Conservation (phyloP, 192 early-diverging fungal genomes). For the Coemansia sp. region DNA sequence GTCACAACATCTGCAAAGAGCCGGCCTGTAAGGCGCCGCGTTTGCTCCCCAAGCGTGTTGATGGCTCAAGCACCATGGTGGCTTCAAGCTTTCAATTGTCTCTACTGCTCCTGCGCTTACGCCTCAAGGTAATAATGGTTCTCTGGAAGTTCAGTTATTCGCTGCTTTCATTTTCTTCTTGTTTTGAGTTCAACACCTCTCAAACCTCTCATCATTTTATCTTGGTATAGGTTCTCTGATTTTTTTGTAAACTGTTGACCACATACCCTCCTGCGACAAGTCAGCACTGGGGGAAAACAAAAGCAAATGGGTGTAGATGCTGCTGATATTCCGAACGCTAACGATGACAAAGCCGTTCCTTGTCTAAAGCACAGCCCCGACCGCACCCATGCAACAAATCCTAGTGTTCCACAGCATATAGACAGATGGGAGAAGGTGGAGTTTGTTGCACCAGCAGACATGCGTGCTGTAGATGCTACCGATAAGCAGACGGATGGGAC, state of each 20-base stretch:
- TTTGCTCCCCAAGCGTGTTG: no score
- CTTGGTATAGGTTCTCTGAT: no score
- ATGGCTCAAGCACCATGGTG: background rate
- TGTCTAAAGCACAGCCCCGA: background rate
- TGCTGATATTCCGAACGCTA: background rate
- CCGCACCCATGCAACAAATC: background rate
- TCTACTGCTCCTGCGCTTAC: background rate
- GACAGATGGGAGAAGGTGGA: conserved; percentile 13
- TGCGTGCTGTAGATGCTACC: conserved; percentile 46
- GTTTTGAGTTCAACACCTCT: no score
- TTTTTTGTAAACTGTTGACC: no score
- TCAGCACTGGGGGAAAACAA: no score
- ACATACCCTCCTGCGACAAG: no score
- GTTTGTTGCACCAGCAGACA: conserved; percentile 46
- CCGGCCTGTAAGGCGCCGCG: no score
- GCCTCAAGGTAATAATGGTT: background rate
- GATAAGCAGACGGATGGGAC: conserved; percentile 42
- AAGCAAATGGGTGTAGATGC: background rate
- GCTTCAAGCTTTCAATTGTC: background rate
- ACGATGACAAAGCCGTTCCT: background rate
- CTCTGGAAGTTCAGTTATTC: background rate
- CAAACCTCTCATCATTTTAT: no score
- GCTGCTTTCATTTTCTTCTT: background rate
- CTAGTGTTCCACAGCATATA: background rate
- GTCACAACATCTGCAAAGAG: no score